Conservation (phyloP, 2,329 filamentous ascomycete genomes). For the Pochonia chlamydosporia region DNA sequence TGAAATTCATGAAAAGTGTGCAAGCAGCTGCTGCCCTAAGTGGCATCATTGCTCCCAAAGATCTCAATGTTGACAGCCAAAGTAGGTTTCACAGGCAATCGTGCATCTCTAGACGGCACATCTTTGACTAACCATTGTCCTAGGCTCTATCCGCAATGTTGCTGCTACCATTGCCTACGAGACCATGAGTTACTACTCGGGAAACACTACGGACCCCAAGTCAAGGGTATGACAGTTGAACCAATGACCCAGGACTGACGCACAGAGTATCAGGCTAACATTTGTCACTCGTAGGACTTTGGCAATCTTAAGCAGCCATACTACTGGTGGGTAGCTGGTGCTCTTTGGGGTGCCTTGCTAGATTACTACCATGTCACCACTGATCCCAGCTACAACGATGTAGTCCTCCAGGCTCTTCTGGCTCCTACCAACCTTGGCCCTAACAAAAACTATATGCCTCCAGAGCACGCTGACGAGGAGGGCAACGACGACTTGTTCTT, state of each 20-base stretch:
- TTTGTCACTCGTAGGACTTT: constrained; percentile 34
- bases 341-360: constrained; percentile 61
- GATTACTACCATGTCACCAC: constrained; percentile 65
- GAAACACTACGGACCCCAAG: constrained; percentile 47
- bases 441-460: constrained; percentile 54
- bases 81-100: constrained; percentile 21
- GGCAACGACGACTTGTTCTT: constrained; percentile 74
- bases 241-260: constrained; percentile 3
- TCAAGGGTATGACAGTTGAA: constrained; percentile 29
- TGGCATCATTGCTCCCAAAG: constrained; percentile 26
- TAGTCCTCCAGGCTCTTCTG: constrained; percentile 52
- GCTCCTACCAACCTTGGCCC: constrained; percentile 51
- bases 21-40: constrained; percentile 16
- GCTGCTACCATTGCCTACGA: constrained; percentile 55
- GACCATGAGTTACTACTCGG: constrained; percentile 59
- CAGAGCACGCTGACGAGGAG: constrained; percentile 50
- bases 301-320: constrained; percentile 61
- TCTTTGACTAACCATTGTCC: not conserved
- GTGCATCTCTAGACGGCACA: not conserved
- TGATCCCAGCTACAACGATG: constrained; percentile 55
- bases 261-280: not conserved
- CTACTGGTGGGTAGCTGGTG: constrained; percentile 64
- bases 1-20: constrained; percentile 20
- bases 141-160: constrained; percentile 57
- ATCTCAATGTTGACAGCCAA: constrained; percentile 31